These are phyloP conservation scores for Penicillium corylophilum DNA, from an alignment of 2,329 filamentous ascomycete genomes.

Conservation along the genomic window DNA sequence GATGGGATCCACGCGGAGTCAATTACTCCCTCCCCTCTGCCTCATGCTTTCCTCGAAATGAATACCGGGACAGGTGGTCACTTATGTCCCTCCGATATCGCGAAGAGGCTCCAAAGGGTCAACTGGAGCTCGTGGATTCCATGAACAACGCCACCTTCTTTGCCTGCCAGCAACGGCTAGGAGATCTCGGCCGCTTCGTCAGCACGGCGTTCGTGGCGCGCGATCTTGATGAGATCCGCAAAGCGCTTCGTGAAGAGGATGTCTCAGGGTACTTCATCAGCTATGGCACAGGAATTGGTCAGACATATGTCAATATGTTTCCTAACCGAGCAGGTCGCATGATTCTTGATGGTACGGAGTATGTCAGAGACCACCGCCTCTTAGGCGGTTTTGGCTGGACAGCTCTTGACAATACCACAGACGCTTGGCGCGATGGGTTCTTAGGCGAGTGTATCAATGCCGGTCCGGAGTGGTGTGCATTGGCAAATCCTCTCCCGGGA, in stretches of 20 bases:
- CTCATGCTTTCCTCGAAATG: conserved; percentile 13
- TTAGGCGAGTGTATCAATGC: conserved; percentile 16
- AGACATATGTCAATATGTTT: conserved; percentile 22
- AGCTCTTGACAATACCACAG: conserved; percentile 13
- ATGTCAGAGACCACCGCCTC: conserved; percentile 14
- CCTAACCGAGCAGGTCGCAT: conserved; percentile 13
- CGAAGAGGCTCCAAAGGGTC: conserved; percentile 9
- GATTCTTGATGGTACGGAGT: conserved; percentile 17
- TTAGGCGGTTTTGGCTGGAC: conserved; percentile 19
- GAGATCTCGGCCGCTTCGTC: conserved; percentile 18
- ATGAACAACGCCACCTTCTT: conserved; percentile 19
- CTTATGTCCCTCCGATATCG: conserved; percentile 10
- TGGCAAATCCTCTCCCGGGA: conserved; percentile 5
- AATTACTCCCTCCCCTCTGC: conserved; percentile 14
- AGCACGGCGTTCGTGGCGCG: conserved; percentile 16
- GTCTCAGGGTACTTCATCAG: conserved; percentile 16
- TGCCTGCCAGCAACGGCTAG: conserved; percentile 15
- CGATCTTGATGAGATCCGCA: conserved; percentile 18
- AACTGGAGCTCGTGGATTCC: conserved; percentile 12
- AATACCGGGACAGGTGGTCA: conserved; percentile 15
- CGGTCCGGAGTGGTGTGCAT: conserved; percentile 14
- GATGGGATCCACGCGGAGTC: conserved; percentile 19
- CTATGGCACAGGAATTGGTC: conserved; percentile 17
- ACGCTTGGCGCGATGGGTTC: conserved; percentile 18
- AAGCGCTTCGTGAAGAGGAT: conserved; percentile 10